These are phyloP conservation scores for Populus ilicifolia DNA, from an alignment of 345 rosid species.

Conservation along the genomic window DNA sequence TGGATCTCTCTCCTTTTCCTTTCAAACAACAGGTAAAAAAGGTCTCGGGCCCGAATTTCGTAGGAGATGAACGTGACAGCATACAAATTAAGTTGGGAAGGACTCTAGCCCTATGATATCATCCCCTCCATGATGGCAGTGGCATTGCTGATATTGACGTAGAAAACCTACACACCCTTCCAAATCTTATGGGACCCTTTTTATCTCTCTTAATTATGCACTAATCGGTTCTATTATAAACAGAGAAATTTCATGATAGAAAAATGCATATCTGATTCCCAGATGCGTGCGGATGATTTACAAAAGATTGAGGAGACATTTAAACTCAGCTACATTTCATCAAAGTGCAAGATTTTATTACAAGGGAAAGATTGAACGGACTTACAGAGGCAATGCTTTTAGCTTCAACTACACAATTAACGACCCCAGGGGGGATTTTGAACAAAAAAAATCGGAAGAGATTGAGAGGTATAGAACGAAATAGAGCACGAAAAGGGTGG, in stretches of 20 bases:
- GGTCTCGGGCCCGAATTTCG: not conserved
- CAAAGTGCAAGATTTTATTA: not conserved
- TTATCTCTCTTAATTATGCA: not conserved
- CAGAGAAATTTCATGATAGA: not conserved
- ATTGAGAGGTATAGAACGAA: not conserved
- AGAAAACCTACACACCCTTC: not conserved
- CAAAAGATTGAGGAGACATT: not conserved
- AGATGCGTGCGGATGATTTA: not conserved
- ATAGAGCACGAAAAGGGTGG: not conserved
- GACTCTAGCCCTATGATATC: not conserved
- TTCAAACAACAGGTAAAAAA: not conserved
- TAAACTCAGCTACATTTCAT: not conserved
- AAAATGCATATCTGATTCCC: not conserved
- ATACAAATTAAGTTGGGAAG: not conserved
- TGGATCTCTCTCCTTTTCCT: not conserved
- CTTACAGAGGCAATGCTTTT: not conserved
- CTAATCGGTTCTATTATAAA: not conserved
- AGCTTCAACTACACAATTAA: not conserved
- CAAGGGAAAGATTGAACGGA: not conserved
- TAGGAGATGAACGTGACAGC: too few relatives aligned
- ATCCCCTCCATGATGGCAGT: not conserved
- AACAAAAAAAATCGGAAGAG: not conserved
- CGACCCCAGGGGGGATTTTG: too few relatives aligned
- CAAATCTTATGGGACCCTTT: not conserved
- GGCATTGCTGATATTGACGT: not conserved